Conservation (phyloP, 345 rosid species). For the Brassica juncea region DNA sequence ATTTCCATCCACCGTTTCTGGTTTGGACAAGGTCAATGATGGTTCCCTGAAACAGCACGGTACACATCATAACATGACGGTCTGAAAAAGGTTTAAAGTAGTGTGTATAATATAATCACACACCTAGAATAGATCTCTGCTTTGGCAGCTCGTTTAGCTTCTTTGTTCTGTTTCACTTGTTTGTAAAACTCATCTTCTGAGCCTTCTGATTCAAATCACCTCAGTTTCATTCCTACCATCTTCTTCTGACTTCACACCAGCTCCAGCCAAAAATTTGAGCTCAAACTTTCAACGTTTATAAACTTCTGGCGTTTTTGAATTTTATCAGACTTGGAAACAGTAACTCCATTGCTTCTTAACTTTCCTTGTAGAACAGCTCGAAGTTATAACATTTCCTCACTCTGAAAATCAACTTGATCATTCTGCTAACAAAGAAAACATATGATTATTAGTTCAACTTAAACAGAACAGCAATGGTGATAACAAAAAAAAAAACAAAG, state of each 20-base stretch:
- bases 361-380: conserved; percentile 88
- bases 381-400: conserved; percentile 77
- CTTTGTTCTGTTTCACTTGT: conserved; percentile 55
- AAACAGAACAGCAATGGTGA: neutral
- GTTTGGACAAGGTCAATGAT: conserved; percentile 44
- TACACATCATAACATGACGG: neutral
- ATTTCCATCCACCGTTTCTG: conserved; percentile 69
- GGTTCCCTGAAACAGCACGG: conserved; percentile 25
- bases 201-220: conserved; percentile 30
- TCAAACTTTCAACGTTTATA: conserved; percentile 70
- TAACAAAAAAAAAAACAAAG: no score
- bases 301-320: conserved; percentile 52
- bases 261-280: conserved; percentile 72
- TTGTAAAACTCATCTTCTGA: conserved; percentile 74
- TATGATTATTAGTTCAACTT: no score
- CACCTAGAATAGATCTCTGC: conserved; percentile 61
- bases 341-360: conserved; percentile 60
- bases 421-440: conserved; percentile 48
- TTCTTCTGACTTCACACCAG: conserved; percentile 68
- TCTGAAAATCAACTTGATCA: conserved; percentile 61
- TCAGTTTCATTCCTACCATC: conserved; percentile 46
- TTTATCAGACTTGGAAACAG: conserved; percentile 52
- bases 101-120: neutral
- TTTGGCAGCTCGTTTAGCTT: conserved; percentile 47
- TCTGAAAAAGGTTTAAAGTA: neutral